phyloP scores from a whole-genome alignment of 179 eudicot species.

The Heliamphora pulchella region DNA sequence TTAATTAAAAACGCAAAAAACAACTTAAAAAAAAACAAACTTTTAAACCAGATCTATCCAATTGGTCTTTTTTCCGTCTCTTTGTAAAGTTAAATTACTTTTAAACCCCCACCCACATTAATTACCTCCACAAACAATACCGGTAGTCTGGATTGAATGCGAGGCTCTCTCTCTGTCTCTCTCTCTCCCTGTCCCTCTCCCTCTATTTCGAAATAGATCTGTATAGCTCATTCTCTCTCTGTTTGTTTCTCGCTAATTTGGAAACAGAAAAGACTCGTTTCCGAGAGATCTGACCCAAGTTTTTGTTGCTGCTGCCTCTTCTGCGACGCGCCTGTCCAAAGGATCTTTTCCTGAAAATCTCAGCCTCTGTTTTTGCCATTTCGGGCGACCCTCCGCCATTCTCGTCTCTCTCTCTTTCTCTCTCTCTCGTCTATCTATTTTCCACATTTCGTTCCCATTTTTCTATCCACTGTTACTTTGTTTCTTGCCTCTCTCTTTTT shows the following conservation, averaged over 20 bases:
- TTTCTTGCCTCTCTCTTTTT: background rate
- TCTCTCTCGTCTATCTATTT: background rate
- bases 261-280: conserved; percentile 10
- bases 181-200: no score
- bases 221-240: conserved; percentile 15
- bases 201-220: background rate
- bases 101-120: no score
- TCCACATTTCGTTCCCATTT: background rate
- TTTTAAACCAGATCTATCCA: no score
- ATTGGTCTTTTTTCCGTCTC: no score
- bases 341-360: conserved; percentile 24
- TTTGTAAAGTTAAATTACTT: no score
- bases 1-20: no score
- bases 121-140: no score
- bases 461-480: background rate
- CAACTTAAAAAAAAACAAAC: no score
- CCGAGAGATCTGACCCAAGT: conserved; percentile 39
- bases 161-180: no score
- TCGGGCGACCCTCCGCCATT: conserved; percentile 21
- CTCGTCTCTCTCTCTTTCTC: background rate
- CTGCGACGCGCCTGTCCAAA: conserved; percentile 27
- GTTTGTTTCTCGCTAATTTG: conserved; percentile 11
- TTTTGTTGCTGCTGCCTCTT: conserved; percentile 18
- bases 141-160: no score
- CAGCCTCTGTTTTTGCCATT: conserved; percentile 13